Evolutionary conservation across 2,329 filamentous ascomycete species (phyloP), one percentile per base, ranked within the genome.

Genomic region (Aspergillus aculeatinus): DNA sequence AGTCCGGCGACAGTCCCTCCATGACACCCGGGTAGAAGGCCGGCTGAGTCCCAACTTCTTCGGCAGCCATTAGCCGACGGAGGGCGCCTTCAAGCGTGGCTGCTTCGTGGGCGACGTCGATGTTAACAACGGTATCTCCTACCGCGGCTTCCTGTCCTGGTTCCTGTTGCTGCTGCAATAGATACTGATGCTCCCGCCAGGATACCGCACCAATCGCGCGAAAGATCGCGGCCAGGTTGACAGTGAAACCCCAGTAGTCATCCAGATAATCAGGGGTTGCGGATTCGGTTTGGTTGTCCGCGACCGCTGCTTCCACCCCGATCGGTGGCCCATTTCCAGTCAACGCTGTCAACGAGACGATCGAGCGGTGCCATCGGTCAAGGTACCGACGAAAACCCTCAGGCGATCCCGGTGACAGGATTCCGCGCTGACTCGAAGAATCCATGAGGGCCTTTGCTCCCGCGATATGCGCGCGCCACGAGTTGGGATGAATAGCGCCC

Each of bases 381-480:
- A 78, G 66, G 59, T 77, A 77, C 50, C 72, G 68, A 14, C 73
- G 72, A 58, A 77, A 76, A 5, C 72, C 71, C 25, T 69, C 68
- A 7, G 67, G 67, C 12, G 70, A 70, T 9, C 62, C 63, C 9
- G 67, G 60, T 3, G 74, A 68, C 55, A 65, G 63, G 44, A 63
- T 31, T 61, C 64, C 48, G 63, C 64, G 25, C 58, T 58, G 44
- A 25, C 63, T 62, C 11, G 68, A 67, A 2, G 68, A 64, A 2
- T 68, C 58, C 70, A 79, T 72, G 58, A 79, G 64, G 3, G 74
- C 77, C 61, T 71, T 72, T 31, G 77, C 76, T 29, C 77, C 77
- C 51, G 76, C 75, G 35, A 80, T 71, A 66, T 80, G 77, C 14
- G 75, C 75, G 42, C 77, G 70, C 77, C 77, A 80, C 7, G 77